Percentiles rank a stretch among this genome's conserved stretches.
Conservation (phyloP, 2,329 filamentous ascomycete genomes). For the Aspergillus melleus region DNA sequence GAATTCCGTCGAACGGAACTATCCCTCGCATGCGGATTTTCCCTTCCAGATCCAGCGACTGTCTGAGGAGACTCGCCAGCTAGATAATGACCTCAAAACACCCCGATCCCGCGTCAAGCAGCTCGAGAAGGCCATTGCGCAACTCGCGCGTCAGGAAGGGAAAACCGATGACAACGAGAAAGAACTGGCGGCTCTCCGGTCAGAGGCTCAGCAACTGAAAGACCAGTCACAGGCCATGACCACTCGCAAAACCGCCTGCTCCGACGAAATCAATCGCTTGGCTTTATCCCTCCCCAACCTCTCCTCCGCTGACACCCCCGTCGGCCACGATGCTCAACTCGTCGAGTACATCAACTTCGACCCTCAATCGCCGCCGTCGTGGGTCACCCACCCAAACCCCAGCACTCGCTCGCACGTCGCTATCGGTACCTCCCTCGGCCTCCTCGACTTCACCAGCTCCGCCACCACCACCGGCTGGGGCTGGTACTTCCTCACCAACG, state of each 20-base stretch:
- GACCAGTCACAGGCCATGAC: conserved; percentile 35
- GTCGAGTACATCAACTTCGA: conserved; percentile 78
- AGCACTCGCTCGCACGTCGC: conserved; percentile 71
- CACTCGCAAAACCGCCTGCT: conserved; percentile 34
- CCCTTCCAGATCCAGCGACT: conserved; percentile 54
- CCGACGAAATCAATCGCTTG: conserved; percentile 68
- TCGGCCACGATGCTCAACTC: conserved; percentile 64
- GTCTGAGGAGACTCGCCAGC: conserved; percentile 36
- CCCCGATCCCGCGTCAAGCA: conserved; percentile 46
- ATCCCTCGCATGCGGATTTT: conserved; percentile 56
- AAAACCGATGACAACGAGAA: conserved; percentile 11
- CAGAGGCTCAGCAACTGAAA: conserved; percentile 42
- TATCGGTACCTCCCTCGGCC: conserved; percentile 79
- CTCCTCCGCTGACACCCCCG: conserved; percentile 73
- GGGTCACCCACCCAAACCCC: conserved; percentile 25
- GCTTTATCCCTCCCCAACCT: conserved; percentile 83
- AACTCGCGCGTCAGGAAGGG: conserved; percentile 25
- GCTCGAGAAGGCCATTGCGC: conserved; percentile 43
- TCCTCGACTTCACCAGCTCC: conserved; percentile 86
- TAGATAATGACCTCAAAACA: conserved; percentile 41
- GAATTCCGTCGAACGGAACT: conserved; percentile 86
- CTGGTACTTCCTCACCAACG: conserved; percentile 95
- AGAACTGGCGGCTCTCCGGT: conserved; percentile 30
- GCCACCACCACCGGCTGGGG: conserved; percentile 89
- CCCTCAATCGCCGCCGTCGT: conserved; percentile 45